Evolutionary conservation across 768 basidiomycete species (phyloP), one percentile per base, ranked within the genome.

Genomic region (Serendipita vermifera): DNA sequence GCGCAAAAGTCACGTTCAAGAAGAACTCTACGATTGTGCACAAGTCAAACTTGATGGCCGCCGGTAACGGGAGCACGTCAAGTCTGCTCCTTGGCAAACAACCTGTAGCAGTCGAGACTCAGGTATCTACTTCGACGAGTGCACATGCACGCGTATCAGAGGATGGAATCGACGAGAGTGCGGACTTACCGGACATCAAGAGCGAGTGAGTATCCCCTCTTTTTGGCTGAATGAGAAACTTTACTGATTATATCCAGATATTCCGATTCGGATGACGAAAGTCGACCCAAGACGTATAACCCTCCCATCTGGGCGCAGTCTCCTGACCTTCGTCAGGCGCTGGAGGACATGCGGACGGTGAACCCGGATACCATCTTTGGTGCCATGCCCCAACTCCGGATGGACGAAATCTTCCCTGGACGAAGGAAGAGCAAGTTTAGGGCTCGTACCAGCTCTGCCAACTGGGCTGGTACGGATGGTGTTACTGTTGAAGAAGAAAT

Each of bases 341-440:
- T 97, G 55, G 75, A 85, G 61, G 74, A 77, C 48, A 94, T 97
- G 69, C 86, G 84, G 56, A 82, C 77, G n/a, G 77, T 91, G 64
- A 87, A 92, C 65, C 88, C 87, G 2, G 87, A 89, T 67, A 84
- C 89, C 59, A 82, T 98, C 54, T 99, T 99, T 62, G 94, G 94
- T 7, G 79, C 81, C 5, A 85, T 99, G 62, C 78, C 79, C 57
- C 87, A 87, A 3, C 70, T 97, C 55, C 76, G 73, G 59, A 96
- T 98, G 91, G 91, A 93, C 61, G 91, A 97, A 64, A 76, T 98
- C 60, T 99, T 99, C 77, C 41, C 41, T 15, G 41, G 41, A 22
- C 14, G 41, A 22, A 1, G 41, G 24, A 68, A 68, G 41, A 64
- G 63, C 24, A 77, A 84, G 51, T 96, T 96, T 74, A 75, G 93